phyloP scores from a whole-genome alignment of 2,329 filamentous ascomycete species.

The Apiospora marii region DNA sequence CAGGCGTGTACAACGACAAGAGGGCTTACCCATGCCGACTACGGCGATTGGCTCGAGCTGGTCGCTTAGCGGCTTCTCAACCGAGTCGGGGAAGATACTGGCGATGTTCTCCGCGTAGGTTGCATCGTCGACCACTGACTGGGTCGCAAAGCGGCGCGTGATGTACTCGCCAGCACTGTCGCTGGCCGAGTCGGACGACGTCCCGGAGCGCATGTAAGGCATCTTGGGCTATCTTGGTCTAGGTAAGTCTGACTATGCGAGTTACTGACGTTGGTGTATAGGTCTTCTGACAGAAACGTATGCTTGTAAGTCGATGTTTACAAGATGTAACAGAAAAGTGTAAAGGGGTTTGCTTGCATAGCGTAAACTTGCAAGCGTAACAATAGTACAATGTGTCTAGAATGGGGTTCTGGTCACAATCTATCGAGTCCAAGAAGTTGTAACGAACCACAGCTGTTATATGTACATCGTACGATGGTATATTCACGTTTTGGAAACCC shows the following conservation, averaged over 20 bases:
- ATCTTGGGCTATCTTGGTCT: not conserved
- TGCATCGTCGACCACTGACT: not conserved
- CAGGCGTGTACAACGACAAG: not conserved
- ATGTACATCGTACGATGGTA: too few species aligned
- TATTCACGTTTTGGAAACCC: too few species aligned
- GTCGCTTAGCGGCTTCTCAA: constrained; percentile 22
- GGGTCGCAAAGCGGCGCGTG: not conserved
- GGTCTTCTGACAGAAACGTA: not conserved
- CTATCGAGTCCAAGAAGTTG: too few species aligned
- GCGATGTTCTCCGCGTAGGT: constrained; percentile 12
- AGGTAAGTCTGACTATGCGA: not conserved
- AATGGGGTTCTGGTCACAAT: too few species aligned
- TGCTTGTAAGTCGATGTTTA: not conserved
- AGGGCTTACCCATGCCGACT: constrained; percentile 32
- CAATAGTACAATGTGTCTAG: too few species aligned
- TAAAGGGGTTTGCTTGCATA: too few species aligned
- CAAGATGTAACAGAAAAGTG: too few species aligned
- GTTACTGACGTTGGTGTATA: not conserved
- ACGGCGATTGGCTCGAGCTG: constrained; percentile 32
- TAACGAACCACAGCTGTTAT: too few species aligned
- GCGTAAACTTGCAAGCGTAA: too few species aligned
- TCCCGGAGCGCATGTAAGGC: not conserved
- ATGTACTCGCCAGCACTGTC: not conserved
- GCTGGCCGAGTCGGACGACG: not conserved
- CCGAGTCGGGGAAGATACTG: not conserved